Evolutionary conservation across 2,329 filamentous ascomycete genomes (phyloP).

Genomic region (Clarireedia paspali): DNA sequence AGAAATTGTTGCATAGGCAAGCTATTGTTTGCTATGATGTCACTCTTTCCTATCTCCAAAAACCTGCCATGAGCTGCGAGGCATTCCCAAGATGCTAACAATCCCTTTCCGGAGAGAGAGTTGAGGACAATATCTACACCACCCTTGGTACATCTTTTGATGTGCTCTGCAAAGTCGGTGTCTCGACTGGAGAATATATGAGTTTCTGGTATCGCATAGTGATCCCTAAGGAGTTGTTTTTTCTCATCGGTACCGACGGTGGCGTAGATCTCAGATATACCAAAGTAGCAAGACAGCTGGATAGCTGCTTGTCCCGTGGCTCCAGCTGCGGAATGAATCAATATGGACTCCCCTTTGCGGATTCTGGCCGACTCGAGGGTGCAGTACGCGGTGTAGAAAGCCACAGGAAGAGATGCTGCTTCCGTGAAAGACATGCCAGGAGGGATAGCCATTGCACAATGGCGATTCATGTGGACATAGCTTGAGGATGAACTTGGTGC

Average conservation of each 20-base stretch:
- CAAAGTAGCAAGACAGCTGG: constrained; percentile 6
- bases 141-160: not conserved
- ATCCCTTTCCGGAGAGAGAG: not conserved
- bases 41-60: not conserved
- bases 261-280: not conserved
- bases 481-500: not conserved
- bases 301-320: constrained; percentile 29
- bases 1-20: not conserved
- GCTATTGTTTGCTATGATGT: not conserved
- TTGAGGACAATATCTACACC: constrained; percentile 3
- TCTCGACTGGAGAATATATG: not conserved
- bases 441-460: constrained; percentile 9
- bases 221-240: not conserved
- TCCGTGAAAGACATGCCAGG: constrained; percentile 11
- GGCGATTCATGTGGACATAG: not conserved
- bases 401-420: constrained; percentile 16
- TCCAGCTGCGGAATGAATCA: constrained; percentile 29
- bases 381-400: constrained; percentile 14
- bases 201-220: not conserved
- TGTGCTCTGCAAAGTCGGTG: not conserved
- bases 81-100: not conserved
- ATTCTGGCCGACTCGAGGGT: constrained; percentile 13
- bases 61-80: not conserved
- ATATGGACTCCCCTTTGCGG: constrained; percentile 17
- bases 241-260: constrained; percentile 3